A percentile compares a stretch with the other conserved stretches of the same genome.
Evolutionary conservation across 75 land plant species (phyloP).

Genomic region (Selaginella moellendorffii): DNA sequence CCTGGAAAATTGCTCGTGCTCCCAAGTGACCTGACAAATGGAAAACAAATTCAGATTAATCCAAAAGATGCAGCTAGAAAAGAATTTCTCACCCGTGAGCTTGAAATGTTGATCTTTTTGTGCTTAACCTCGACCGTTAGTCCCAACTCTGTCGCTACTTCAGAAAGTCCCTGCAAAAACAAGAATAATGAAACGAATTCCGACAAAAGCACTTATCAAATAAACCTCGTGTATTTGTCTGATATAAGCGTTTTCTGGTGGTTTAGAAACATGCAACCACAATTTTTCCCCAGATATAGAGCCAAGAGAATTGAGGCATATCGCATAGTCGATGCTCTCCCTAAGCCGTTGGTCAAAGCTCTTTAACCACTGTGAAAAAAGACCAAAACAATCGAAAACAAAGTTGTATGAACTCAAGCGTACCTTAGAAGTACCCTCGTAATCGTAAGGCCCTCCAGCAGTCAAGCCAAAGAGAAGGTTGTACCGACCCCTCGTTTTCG

Average conservation of each 20-base stretch:
- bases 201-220: neutral
- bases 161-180: slow-evolving; percentile 46
- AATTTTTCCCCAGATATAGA: slow-evolving; percentile 40
- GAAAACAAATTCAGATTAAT: neutral
- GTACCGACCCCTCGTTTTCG: slow-evolving; percentile 78
- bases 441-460: slow-evolving; percentile 95
- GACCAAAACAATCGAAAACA: neutral
- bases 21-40: slow-evolving; percentile 88
- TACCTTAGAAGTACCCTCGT: slow-evolving; percentile 91
- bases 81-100: slow-evolving; percentile 55
- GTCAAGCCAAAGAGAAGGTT: slow-evolving; percentile 91
- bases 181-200: neutral
- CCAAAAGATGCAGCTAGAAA: neutral
- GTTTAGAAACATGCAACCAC: slow-evolving; percentile 93
- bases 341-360: slow-evolving; percentile 88
- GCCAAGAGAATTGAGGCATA: slow-evolving; percentile 89
- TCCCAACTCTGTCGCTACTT: slow-evolving; percentile 59
- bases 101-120: slow-evolving; percentile 93
- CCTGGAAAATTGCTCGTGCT: slow-evolving; percentile 97
- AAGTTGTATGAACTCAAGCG: no score
- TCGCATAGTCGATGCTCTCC: slow-evolving; percentile 96
- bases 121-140: slow-evolving; percentile 60
- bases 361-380: slow-evolving; percentile 58
- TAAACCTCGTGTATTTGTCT: slow-evolving; percentile 70
- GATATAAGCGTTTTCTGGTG: slow-evolving; percentile 87